Evolutionary conservation across 805 yeast species (phyloP).

Genomic region (Myxozyma kluyveri): DNA sequence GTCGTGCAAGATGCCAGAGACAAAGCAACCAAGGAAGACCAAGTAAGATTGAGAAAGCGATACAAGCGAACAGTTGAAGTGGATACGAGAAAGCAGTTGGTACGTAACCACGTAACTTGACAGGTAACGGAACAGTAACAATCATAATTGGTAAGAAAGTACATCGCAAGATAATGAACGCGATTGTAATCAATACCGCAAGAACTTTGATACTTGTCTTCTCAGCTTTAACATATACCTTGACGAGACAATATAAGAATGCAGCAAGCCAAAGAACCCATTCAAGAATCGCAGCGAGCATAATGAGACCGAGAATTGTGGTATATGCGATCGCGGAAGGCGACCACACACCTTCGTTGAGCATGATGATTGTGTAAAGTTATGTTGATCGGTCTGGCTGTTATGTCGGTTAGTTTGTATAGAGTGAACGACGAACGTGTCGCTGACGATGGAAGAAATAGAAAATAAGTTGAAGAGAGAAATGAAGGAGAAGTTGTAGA

Average conservation of each 20-base stretch:
- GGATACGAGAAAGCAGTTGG: constrained; percentile 1
- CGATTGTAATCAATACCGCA: constrained; percentile 9
- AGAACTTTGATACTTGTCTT: constrained; percentile 9
- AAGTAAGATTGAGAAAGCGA: constrained; percentile 15
- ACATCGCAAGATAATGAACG: constrained; percentile 13
- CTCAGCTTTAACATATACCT: constrained; percentile 22
- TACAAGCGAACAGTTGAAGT: constrained; percentile 19
- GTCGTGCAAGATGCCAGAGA: constrained; percentile 14
- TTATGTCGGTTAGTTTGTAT: too few relatives aligned
- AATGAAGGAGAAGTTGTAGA: neutral
- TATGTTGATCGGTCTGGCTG: neutral
- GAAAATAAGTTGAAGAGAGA: neutral
- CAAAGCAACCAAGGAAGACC: constrained; percentile 23
- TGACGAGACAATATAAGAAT: constrained; percentile 21
- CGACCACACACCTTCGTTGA: constrained; percentile 1
- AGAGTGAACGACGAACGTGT: too few relatives aligned
- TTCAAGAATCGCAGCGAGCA: constrained; percentile 23
- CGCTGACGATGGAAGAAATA: neutral
- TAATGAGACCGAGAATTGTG: constrained; percentile 10
- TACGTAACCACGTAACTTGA: constrained; percentile 15
- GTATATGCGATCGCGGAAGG: constrained; percentile 14
- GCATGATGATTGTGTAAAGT: neutral
- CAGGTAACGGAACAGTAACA: constrained; percentile 22
- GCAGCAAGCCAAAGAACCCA: constrained; percentile 26
- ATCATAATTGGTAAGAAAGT: constrained; percentile 21